Percentiles rank a stretch among this genome's conserved stretches.
Evolutionary conservation across 2,329 filamentous ascomycete genomes (phyloP).

Genomic region (Epicoccum nigrum): DNA sequence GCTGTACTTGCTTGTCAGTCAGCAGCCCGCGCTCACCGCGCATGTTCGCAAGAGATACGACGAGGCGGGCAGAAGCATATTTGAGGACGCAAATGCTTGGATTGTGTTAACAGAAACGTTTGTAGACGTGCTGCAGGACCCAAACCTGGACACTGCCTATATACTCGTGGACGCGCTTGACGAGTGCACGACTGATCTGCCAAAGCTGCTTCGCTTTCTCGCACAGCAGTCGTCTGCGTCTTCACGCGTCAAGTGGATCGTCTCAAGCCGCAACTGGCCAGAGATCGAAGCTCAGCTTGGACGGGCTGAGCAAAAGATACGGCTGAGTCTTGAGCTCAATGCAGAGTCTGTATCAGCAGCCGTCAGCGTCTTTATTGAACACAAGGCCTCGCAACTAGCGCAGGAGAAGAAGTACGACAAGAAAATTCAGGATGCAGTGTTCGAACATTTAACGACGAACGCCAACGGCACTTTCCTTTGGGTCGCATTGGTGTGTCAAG

Average conservation of each 20-base stretch:
- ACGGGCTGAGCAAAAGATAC: too few relatives aligned
- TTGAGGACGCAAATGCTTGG: slow-evolving; percentile 22
- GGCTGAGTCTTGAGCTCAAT: too few relatives aligned
- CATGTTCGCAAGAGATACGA: slow-evolving; percentile 18
- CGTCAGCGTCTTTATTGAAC: too few relatives aligned
- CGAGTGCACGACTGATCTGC: slow-evolving; percentile 13
- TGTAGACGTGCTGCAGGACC: slow-evolving; percentile 50
- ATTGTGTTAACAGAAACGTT: slow-evolving; percentile 43
- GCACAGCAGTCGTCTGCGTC: neutral
- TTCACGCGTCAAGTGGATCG: slow-evolving; percentile 14
- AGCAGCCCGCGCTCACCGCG: slow-evolving; percentile 21
- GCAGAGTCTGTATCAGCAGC: too few relatives aligned
- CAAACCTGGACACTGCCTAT: slow-evolving; percentile 9
- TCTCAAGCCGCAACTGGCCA: slow-evolving; percentile 20
- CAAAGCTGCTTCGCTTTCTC: slow-evolving; percentile 12
- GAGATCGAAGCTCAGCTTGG: too few relatives aligned
- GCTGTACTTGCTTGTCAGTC: slow-evolving; percentile 48
- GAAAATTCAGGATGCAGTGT: too few relatives aligned
- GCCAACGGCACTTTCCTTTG: too few relatives aligned
- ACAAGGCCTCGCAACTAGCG: too few relatives aligned
- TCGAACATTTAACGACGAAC: too few relatives aligned
- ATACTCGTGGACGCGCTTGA: too few relatives aligned
- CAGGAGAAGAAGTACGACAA: neutral
- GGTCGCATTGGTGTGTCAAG: slow-evolving; percentile 18
- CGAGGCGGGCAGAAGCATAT: slow-evolving; percentile 2